Conservation (phyloP, 2,329 filamentous ascomycete species). For the Penicillium capsulatum region DNA sequence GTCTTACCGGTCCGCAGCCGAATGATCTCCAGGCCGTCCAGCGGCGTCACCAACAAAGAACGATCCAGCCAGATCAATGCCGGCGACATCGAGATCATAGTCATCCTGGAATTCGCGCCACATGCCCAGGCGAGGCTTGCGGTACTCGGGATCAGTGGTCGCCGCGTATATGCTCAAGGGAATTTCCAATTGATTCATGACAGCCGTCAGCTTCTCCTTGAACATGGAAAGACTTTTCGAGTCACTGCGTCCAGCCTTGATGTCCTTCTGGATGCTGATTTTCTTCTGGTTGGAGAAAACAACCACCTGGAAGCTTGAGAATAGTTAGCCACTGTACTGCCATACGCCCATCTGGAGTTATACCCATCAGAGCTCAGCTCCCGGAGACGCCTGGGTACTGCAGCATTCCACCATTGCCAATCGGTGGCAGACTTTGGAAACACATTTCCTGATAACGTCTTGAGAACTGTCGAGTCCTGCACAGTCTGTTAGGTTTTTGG, state of each 20-base stretch:
- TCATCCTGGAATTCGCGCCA: conserved; percentile 68
- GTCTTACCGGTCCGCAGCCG: conserved; percentile 55
- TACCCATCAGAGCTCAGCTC: conserved; percentile 68
- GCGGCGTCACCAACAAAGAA: conserved; percentile 89
- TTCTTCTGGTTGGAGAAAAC: conserved; percentile 88
- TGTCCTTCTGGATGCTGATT: conserved; percentile 66
- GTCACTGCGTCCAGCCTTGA: conserved; percentile 65
- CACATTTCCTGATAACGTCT: conserved; percentile 72
- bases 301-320: conserved; percentile 63
- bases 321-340: conserved; percentile 2
- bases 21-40: conserved; percentile 55
- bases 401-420: conserved; percentile 90
- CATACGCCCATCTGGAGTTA: background rate
- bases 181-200: conserved; percentile 64
- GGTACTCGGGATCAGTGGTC: conserved; percentile 72
- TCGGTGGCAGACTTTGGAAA: conserved; percentile 68
- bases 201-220: conserved; percentile 69
- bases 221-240: conserved; percentile 70
- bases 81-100: conserved; percentile 52
- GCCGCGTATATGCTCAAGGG: conserved; percentile 82
- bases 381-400: conserved; percentile 64
- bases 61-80: conserved; percentile 66
- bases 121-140: conserved; percentile 87
- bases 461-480: conserved; percentile 83
- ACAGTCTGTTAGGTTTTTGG: background rate